Percentiles rank a stretch among this genome's conserved stretches.
phyloP scores from a whole-genome alignment of 352 stramenopile genomes.

The Pythium diclinum region DNA sequence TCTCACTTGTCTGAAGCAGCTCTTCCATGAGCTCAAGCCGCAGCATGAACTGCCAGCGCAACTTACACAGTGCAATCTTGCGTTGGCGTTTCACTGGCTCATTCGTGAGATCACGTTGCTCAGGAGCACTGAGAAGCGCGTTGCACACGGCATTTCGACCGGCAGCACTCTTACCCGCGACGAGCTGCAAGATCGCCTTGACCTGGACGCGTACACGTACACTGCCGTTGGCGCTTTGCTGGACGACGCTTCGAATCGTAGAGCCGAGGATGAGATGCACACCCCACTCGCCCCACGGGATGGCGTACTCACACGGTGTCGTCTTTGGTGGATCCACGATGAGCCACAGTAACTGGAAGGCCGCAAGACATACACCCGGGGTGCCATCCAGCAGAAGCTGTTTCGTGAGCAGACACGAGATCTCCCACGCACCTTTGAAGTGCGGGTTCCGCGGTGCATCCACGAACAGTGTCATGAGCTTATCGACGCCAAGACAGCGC shows the following conservation, averaged over 20 bases:
- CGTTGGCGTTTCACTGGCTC: constrained; percentile 30
- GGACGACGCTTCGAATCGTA: constrained; percentile 68
- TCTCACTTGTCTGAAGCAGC: constrained; percentile 29
- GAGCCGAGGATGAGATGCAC: constrained; percentile 73
- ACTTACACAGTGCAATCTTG: constrained; percentile 50
- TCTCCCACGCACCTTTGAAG: constrained; percentile 69
- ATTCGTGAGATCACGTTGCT: constrained; percentile 47
- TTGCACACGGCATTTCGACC: constrained; percentile 70
- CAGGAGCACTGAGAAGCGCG: constrained; percentile 61
- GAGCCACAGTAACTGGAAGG: constrained; percentile 55
- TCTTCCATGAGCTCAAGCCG: constrained; percentile 65
- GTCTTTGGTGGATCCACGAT: constrained; percentile 44
- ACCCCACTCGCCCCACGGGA: constrained; percentile 79
- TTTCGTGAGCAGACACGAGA: constrained; percentile 63
- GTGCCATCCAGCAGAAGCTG: constrained; percentile 56
- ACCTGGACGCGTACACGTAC: constrained; percentile 61
- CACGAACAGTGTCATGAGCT: constrained; percentile 46
- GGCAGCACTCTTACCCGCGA: constrained; percentile 43
- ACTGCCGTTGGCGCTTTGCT: constrained; percentile 63
- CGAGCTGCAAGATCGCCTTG: constrained; percentile 38
- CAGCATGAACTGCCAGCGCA: constrained; percentile 61
- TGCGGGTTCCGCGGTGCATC: constrained; percentile 30
- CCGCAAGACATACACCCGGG: constrained; percentile 44
- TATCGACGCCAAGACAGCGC: constrained; percentile 53
- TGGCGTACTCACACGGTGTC: constrained; percentile 36